A percentile compares a stretch with the other conserved stretches of the same genome.
Evolutionary conservation across 2,329 filamentous ascomycete species (phyloP).

Genomic region (Periglandula ipomoeae): DNA sequence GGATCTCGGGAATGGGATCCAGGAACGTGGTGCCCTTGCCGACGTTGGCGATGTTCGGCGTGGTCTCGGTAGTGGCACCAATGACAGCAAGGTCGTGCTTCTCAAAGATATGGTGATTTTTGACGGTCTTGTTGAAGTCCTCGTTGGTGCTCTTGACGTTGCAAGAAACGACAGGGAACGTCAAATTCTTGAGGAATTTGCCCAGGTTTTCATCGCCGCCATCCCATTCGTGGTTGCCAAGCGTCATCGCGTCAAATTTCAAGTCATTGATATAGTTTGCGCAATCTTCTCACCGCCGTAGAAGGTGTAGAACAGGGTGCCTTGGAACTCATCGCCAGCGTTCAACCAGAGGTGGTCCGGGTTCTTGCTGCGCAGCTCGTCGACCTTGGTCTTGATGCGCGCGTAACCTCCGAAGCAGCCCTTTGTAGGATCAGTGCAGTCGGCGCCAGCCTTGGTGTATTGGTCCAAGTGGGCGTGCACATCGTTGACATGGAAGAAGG

Average conservation of each 20-base stretch:
- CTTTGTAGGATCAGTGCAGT: slow-evolving; percentile 45
- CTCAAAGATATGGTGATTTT: slow-evolving; percentile 56
- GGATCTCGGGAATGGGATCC: slow-evolving; percentile 47
- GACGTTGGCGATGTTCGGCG: slow-evolving; percentile 46
- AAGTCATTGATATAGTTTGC: slow-evolving; percentile 52
- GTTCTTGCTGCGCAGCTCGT: slow-evolving; percentile 45
- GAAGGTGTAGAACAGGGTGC: slow-evolving; percentile 58
- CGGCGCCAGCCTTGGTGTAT: slow-evolving; percentile 50
- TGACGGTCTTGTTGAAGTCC: slow-evolving; percentile 52
- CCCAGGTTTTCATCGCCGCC: slow-evolving; percentile 54
- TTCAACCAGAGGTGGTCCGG: slow-evolving; percentile 56
- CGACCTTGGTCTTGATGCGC: slow-evolving; percentile 51
- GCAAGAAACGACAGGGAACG: slow-evolving; percentile 54
- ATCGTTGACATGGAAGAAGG: slow-evolving; percentile 63
- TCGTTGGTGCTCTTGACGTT: slow-evolving; percentile 54
- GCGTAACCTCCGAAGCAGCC: slow-evolving; percentile 59
- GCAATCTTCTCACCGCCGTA: slow-evolving; percentile 62
- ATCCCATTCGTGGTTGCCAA: slow-evolving; percentile 61
- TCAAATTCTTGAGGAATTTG: slow-evolving; percentile 52
- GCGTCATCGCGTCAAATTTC: slow-evolving; percentile 58
- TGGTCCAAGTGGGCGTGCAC: slow-evolving; percentile 59
- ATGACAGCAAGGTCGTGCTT: slow-evolving; percentile 53
- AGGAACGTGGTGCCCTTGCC: slow-evolving; percentile 49
- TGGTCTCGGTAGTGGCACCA: slow-evolving; percentile 37
- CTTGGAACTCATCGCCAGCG: slow-evolving; percentile 61